Evolutionary conservation across 805 yeast genomes (phyloP).

Genomic region (Zygosaccharomyces bailii): DNA sequence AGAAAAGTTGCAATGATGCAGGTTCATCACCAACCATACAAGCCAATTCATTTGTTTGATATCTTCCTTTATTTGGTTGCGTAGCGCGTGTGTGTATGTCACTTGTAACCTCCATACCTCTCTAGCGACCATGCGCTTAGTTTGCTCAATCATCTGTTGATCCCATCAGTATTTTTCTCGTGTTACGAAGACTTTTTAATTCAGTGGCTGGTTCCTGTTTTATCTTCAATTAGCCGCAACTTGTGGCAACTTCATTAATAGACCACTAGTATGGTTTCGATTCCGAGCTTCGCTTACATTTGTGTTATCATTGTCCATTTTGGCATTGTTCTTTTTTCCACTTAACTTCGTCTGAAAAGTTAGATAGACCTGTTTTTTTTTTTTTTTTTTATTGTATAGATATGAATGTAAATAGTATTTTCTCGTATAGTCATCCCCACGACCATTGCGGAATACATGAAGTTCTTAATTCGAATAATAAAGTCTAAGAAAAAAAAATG

Average conservation of each 20-base stretch:
- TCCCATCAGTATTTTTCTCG: neutral
- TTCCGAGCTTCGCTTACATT: neutral
- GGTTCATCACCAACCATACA: slow-evolving; percentile 5
- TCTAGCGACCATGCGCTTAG: no score
- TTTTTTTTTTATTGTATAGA: neutral
- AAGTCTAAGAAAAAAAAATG: no score
- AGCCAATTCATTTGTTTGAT: neutral
- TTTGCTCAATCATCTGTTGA: no score
- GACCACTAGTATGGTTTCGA: neutral
- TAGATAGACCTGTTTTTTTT: slow-evolving; percentile 4
- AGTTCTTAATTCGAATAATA: no score
- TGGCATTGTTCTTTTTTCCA: neutral
- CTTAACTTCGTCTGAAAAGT: slow-evolving; percentile 3
- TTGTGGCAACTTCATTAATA: neutral
- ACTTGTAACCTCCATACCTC: no score
- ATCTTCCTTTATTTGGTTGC: neutral
- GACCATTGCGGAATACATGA: neutral
- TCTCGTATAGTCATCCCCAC: neutral
- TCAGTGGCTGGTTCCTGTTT: neutral
- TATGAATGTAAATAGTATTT: slow-evolving; percentile 3
- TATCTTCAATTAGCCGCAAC: neutral
- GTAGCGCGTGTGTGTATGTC: neutral
- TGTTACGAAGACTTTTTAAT: neutral
- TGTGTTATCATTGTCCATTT: neutral
- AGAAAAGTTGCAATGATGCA: slow-evolving; percentile 4